Evolutionary conservation across 2,329 filamentous ascomycete species (phyloP), one percentile per base, ranked within the genome.

Genomic region (Ophiostoma populinum): DNA sequence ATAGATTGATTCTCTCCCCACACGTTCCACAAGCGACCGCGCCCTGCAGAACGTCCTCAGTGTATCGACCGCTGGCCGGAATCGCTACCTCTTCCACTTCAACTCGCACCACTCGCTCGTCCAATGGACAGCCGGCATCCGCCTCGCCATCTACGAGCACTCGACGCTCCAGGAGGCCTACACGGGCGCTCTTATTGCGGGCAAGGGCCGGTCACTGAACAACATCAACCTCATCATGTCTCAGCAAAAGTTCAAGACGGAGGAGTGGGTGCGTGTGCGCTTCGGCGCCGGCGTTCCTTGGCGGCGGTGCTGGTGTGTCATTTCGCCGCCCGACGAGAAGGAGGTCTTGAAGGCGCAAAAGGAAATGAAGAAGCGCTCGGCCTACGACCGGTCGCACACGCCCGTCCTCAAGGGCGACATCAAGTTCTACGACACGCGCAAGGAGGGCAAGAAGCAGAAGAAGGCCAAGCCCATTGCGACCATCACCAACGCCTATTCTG

Each of bases 211-310:
- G 53, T 57, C 59, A 1, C 56, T 98, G 36, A 94, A 94, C 60
- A 90, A 85, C 51, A 95, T 95, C 51, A 79, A 78, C 46, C 58
- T 75, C 18, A 87, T 98, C 44, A 80, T 95, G 68, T 82, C 92
- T 46, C 73, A 81, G 32, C 69, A 79, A 15, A 75, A 67, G 38
- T 69, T 81, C 46, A 77, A 75, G 46, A 72, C 80, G 26, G 85
- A 92, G 52, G 85, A 92, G 50, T 98, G 90, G 90, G 85, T 86
- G 13, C 70, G 90, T 42, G 90, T 98, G 34, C 70, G 90, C 40
- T 98, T 98, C 48, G 90, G 90, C 26, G 86, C 90, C 21, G 90
- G 90, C 31, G 92, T 90, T 8, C 86, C 87, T 0, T 98, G 90
- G 90, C 75, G 80, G 50, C 77, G 87, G 25, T 98, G 86, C 55